A percentile compares a stretch with the other conserved stretches of the same genome.
Conservation (phyloP, 148 eudicot genomes). For the Polygonum maritimum region DNA sequence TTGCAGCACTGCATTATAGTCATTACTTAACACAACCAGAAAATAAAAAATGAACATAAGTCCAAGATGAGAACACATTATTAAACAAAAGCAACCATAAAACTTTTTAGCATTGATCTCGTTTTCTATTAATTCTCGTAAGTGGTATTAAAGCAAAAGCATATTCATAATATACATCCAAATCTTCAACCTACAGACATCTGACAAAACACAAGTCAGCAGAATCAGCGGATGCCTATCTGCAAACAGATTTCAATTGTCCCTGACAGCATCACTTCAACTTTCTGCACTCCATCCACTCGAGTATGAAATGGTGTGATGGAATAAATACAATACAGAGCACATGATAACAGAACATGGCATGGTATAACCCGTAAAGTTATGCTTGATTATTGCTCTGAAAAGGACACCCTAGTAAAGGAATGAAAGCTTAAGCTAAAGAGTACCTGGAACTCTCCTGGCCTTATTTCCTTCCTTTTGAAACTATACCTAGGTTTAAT, state of each 20-base stretch:
- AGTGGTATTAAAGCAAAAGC: not conserved
- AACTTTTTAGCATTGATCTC: not conserved
- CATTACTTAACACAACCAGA: not conserved
- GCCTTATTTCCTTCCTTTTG: conserved; percentile 85
- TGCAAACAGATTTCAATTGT: not conserved
- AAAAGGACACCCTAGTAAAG: not conserved
- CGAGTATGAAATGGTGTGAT: not conserved
- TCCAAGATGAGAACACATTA: not conserved
- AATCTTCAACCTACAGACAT: not conserved
- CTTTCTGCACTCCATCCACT: not conserved
- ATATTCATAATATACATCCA: not conserved
- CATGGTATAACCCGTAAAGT: not conserved
- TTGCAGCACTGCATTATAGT: not conserved
- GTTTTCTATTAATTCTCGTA: not conserved
- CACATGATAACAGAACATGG: not conserved
- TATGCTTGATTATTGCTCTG: not conserved
- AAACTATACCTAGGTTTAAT: conserved; percentile 92
- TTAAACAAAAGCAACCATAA: not conserved
- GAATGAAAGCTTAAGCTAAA: not conserved
- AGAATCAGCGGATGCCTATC: not conserved
- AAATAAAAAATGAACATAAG: not conserved
- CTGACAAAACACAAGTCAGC: not conserved
- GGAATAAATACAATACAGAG: not conserved
- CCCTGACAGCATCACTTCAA: not conserved
- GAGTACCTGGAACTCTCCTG: conserved; percentile 93